Percentiles rank a stretch among this genome's conserved stretches.
Conservation (phyloP, 1,139 yeast species). For the Blastobotrys serpentis region DNA sequence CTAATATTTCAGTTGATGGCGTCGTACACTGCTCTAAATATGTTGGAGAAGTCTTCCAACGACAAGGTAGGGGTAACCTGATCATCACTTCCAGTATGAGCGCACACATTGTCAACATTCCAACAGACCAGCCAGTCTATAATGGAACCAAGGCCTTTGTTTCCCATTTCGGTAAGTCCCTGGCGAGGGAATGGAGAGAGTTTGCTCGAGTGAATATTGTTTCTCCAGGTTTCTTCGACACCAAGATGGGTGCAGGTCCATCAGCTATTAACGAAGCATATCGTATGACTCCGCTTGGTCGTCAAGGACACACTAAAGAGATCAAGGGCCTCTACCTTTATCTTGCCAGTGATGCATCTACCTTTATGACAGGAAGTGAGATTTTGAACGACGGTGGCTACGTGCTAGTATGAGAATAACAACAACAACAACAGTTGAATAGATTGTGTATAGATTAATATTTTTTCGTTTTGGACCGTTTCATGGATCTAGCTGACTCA, state of each 20-base stretch:
- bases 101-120: constrained; percentile 74
- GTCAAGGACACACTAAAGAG: constrained; percentile 9
- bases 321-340: constrained; percentile 9
- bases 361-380: constrained; percentile 5
- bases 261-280: constrained; percentile 6
- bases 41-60: constrained; percentile 61
- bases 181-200: constrained; percentile 83
- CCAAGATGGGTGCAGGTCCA: constrained; percentile 43
- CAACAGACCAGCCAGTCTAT: constrained; percentile 79
- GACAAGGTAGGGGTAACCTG: constrained; percentile 53
- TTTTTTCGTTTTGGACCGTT: no score
- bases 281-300: constrained; percentile 6
- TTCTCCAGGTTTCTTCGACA: constrained; percentile 76
- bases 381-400: constrained; percentile 1
- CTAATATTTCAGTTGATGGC: constrained; percentile 12
- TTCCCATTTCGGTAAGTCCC: constrained; percentile 65
- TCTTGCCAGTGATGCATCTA: constrained; percentile 8
- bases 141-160: constrained; percentile 84
- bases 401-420: no score
- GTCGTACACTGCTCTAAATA: constrained; percentile 41
- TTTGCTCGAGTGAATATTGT: constrained; percentile 73
- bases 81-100: constrained; percentile 83
- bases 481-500: no score
- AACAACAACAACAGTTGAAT: no score
- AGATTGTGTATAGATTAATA: no score